Evolutionary conservation across 2,329 filamentous ascomycete genomes (phyloP).

Genomic region (Fusarium bulbicola): DNA sequence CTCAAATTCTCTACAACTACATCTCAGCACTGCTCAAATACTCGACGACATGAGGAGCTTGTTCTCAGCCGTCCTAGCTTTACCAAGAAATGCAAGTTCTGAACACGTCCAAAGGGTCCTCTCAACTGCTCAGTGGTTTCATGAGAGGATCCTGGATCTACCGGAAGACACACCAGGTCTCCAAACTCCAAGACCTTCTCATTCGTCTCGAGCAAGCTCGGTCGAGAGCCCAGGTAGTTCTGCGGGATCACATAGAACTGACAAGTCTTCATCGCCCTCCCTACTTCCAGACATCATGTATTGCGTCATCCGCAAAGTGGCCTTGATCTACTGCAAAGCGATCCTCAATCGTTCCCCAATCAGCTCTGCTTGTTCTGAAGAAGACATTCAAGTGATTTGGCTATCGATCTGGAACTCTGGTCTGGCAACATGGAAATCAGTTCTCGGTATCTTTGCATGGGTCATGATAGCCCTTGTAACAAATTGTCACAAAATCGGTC

Average conservation of each 20-base stretch:
- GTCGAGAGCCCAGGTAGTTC: slow-evolving; percentile 18
- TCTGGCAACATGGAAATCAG: slow-evolving; percentile 55
- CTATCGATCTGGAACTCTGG: slow-evolving; percentile 57
- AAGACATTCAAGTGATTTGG: slow-evolving; percentile 57
- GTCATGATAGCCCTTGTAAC: slow-evolving; percentile 55
- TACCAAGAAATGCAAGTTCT: slow-evolving; percentile 47
- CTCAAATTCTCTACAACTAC: slow-evolving; percentile 54
- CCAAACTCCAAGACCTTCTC: slow-evolving; percentile 12
- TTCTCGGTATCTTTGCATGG: slow-evolving; percentile 61
- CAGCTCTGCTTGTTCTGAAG: slow-evolving; percentile 49
- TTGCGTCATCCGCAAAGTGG: slow-evolving; percentile 55
- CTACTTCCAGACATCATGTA: slow-evolving; percentile 56
- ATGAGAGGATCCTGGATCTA: slow-evolving; percentile 50
- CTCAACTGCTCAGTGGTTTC: slow-evolving; percentile 52
- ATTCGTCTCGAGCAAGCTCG: slow-evolving; percentile 23
- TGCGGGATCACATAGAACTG: slow-evolving; percentile 21
- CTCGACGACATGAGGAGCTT: slow-evolving; percentile 62
- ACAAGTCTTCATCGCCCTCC: slow-evolving; percentile 27
- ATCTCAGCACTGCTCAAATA: slow-evolving; percentile 57
- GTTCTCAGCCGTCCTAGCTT: slow-evolving; percentile 52
- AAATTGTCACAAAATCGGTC: slow-evolving; percentile 50
- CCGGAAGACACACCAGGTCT: slow-evolving; percentile 41
- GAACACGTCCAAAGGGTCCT: slow-evolving; percentile 52
- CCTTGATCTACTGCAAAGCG: slow-evolving; percentile 58
- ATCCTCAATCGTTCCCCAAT: slow-evolving; percentile 55